Evolutionary conservation across 805 yeast species (phyloP), one percentile per base, ranked within the genome.

Genomic region (Debaryomyces hansenii): DNA sequence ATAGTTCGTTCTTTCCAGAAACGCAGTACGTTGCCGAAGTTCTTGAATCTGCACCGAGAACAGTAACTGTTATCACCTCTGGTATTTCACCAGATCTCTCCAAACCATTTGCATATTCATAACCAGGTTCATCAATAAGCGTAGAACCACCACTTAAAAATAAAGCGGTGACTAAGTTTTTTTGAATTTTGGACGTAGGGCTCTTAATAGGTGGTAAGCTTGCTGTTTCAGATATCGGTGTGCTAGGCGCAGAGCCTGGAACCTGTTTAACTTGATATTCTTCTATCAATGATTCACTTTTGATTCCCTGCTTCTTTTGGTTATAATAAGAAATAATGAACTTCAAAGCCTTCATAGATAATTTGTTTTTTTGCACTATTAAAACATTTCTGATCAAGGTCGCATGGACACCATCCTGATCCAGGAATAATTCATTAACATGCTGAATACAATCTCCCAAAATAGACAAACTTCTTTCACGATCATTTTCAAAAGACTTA

Each of bases 371-470:
- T 59, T 88, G 91, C 12, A 90, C 83, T 40, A 85, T 81, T 6
- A 90, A 84, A 37, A 83, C 79, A 51, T 82, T 80, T 49, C 82
- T 78, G 46, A 86, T 82, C 37, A 87, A 70, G 28, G 85, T 82
- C 2, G 97, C 96, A 65, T 90, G 96, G 14, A 91, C 75, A 2
- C 64, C 64, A 20, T 63, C 65, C 2, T 49, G 42, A 14, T 77
- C 79, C 12, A 78, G 76, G 60, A 81, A 87, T 28, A 85, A 70
- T 40, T 85, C 94, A 64, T 92, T 90, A 46, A 91, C 82, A 63
- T 90, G 90, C 20, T 91, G 84, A 40, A 91, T 83, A 46, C 86
- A 78, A 56, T 90, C 97, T 41, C 97, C 97, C 67, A 89, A 79
- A 15, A 84, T 77, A 40, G 84, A 75, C 27, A 77, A 65, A 43